A percentile compares a stretch with the other conserved stretches of the same genome.
Evolutionary conservation across 768 basidiomycete species (phyloP).

Genomic region (Tricholoma matsutake): DNA sequence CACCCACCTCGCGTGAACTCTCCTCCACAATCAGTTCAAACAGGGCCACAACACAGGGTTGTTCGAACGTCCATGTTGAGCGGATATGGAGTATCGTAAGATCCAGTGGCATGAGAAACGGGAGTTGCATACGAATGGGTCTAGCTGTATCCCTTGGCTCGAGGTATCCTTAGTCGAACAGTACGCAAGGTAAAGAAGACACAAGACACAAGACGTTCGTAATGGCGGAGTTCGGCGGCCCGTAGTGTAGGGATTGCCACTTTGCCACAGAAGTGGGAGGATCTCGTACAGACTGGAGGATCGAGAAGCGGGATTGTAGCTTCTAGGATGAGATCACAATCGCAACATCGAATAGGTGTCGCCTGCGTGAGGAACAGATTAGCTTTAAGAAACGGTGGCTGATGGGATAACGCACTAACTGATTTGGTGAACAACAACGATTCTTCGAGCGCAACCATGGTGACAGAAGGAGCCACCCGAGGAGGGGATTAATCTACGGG

Average conservation of each 20-base stretch:
- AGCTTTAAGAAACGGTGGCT: neutral
- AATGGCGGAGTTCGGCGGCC: neutral
- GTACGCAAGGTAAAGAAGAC: neutral
- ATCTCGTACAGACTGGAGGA: neutral
- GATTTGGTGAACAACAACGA: neutral
- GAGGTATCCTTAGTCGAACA: neutral
- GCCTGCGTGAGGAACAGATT: neutral
- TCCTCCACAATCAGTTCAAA: neutral
- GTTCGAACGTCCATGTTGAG: neutral
- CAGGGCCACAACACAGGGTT: neutral
- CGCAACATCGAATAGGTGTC: no score
- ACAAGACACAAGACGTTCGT: neutral
- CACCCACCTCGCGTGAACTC: neutral
- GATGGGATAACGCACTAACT: neutral
- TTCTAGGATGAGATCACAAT: neutral
- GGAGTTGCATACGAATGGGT: neutral
- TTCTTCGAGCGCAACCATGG: neutral
- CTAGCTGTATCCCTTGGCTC: neutral
- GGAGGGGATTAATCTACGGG: neutral
- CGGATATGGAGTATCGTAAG: neutral
- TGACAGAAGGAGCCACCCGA: neutral
- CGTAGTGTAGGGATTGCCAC: neutral
- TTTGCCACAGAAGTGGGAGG: neutral
- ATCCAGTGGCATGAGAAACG: slow-evolving; percentile 4
- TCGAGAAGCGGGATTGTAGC: neutral